A percentile compares a stretch with the other conserved stretches of the same genome.
Conservation (phyloP, 2,329 filamentous ascomycete genomes). For the Penicillium sp. region DNA sequence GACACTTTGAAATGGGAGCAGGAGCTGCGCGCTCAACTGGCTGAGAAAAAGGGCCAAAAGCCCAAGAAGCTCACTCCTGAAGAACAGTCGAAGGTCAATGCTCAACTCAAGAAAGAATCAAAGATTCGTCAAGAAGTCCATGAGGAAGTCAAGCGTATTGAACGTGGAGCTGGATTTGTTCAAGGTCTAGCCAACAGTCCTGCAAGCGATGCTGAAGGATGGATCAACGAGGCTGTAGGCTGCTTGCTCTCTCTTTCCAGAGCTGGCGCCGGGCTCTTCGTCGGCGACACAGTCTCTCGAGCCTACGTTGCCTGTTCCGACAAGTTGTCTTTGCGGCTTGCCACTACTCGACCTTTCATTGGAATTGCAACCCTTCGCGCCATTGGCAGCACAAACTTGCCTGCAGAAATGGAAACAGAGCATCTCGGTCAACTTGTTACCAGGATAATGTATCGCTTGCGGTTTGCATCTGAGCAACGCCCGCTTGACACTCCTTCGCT, state of each 20-base stretch:
- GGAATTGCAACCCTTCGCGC: conserved; percentile 81
- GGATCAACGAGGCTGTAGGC: conserved; percentile 77
- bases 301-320: conserved; percentile 76
- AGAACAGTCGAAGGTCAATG: conserved; percentile 82
- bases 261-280: conserved; percentile 72
- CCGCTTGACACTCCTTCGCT: conserved; percentile 84
- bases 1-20: conserved; percentile 97
- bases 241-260: conserved; percentile 64
- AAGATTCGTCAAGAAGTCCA: conserved; percentile 69
- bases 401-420: conserved; percentile 68
- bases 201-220: conserved; percentile 79
- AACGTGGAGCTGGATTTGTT: conserved; percentile 81
- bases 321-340: conserved; percentile 67
- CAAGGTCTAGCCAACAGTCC: conserved; percentile 74
- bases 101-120: conserved; percentile 81
- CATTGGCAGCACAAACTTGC: conserved; percentile 65
- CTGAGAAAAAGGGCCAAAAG: conserved; percentile 79
- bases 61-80: conserved; percentile 87
- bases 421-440: conserved; percentile 76
- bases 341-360: conserved; percentile 71
- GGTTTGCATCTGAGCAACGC: conserved; percentile 87
- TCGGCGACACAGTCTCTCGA: conserved; percentile 70
- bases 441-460: conserved; percentile 80
- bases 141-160: conserved; percentile 62
- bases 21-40: conserved; percentile 77